Percentiles rank a stretch among this genome's conserved stretches.
phyloP scores from a whole-genome alignment of 2,329 filamentous ascomycete genomes.

The Nigrospora osmanthi region DNA sequence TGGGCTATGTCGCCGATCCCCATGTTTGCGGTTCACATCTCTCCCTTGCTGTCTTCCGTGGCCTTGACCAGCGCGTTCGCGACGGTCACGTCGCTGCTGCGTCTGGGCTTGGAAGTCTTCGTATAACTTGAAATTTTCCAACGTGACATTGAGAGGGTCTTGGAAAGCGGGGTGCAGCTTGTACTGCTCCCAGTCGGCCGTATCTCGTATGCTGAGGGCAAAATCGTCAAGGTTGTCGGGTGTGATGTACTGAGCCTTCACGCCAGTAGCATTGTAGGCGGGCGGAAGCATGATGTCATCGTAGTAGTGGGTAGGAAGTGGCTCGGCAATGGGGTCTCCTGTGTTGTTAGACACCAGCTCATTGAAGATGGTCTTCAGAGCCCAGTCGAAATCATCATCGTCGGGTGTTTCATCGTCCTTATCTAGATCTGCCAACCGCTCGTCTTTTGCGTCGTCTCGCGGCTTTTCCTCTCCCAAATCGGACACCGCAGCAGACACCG shows the following conservation, averaged over 20 bases:
- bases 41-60: not conserved
- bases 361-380: conserved; percentile 16
- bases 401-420: not conserved
- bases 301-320: conserved; percentile 19
- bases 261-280: conserved; percentile 17
- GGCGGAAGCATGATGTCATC: conserved; percentile 21
- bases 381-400: conserved; percentile 14
- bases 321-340: conserved; percentile 19
- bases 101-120: not conserved
- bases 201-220: conserved; percentile 19
- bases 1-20: not conserved
- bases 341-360: conserved; percentile 11
- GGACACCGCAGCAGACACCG: too few relatives aligned
- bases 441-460: too few relatives aligned
- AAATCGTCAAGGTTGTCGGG: conserved; percentile 21
- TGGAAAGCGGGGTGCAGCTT: conserved; percentile 19
- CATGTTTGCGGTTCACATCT: not conserved
- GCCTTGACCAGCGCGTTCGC: not conserved
- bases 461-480: too few relatives aligned
- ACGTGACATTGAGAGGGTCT: conserved; percentile 5
- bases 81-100: conserved; percentile 7
- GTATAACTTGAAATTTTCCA: conserved; percentile 1
- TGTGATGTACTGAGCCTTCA: conserved; percentile 21
- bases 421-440: not conserved
- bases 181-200: conserved; percentile 19